Conservation (phyloP, 495 filamentous ascomycete species). For the Friedmanniomyces endolithicus region DNA sequence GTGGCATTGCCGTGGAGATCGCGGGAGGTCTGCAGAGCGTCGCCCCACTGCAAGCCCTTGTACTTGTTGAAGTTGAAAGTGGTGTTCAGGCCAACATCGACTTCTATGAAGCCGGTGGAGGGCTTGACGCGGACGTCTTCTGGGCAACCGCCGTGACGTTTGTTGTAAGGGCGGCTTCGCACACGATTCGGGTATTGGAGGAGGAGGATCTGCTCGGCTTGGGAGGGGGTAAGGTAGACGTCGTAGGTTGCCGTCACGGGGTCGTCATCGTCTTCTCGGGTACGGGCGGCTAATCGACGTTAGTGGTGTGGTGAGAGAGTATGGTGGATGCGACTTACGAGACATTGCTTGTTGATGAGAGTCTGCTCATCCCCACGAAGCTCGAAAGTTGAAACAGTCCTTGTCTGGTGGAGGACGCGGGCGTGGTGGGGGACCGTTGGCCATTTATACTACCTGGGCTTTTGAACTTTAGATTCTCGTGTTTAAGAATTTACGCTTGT, state of each 20-base stretch:
- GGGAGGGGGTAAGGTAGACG: slow-evolving; percentile 42
- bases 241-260: slow-evolving; percentile 50
- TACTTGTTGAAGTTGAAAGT: slow-evolving; percentile 49
- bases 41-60: slow-evolving; percentile 50
- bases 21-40: slow-evolving; percentile 11
- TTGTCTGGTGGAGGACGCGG: no score
- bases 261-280: slow-evolving; percentile 34
- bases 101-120: slow-evolving; percentile 54
- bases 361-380: no score
- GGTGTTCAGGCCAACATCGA: slow-evolving; percentile 58
- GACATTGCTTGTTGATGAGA: neutral
- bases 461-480: no score
- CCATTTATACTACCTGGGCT: no score
- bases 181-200: slow-evolving; percentile 57
- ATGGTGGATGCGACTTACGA: neutral
- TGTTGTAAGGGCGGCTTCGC: slow-evolving; percentile 44
- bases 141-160: slow-evolving; percentile 41
- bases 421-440: no score
- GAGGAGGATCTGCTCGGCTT: slow-evolving; percentile 39
- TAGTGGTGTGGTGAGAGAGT: neutral
- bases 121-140: slow-evolving; percentile 53
- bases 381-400: no score
- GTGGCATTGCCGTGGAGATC: slow-evolving; percentile 3
- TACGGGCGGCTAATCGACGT: neutral
- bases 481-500: no score